Percentiles rank a stretch among this genome's conserved stretches.
phyloP scores from a whole-genome alignment of 2,329 filamentous ascomycete genomes.

The Diaporthe helianthi region DNA sequence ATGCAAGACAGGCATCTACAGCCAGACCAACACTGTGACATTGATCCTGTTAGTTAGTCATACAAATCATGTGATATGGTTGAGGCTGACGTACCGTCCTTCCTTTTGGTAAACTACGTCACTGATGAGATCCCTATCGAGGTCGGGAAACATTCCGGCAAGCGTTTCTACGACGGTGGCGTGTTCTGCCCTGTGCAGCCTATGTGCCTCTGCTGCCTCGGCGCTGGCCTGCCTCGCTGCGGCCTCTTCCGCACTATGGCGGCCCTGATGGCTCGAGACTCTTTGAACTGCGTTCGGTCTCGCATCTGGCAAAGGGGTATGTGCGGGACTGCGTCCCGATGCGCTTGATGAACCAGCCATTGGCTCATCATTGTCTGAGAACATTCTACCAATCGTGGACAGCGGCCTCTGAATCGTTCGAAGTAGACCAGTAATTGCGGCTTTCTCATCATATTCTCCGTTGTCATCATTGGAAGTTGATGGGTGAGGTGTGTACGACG shows the following conservation, averaged over 20 bases:
- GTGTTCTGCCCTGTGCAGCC: slow-evolving; percentile 85
- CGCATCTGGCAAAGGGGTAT: slow-evolving; percentile 41
- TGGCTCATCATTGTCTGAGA: slow-evolving; percentile 69
- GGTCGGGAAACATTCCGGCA: slow-evolving; percentile 93
- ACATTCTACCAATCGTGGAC: slow-evolving; percentile 92
- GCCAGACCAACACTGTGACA: slow-evolving; percentile 74
- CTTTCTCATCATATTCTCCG: slow-evolving; percentile 70
- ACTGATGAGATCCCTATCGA: slow-evolving; percentile 93
- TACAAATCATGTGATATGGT: slow-evolving; percentile 2
- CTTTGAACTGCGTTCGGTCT: slow-evolving; percentile 38
- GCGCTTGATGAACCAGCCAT: slow-evolving; percentile 40
- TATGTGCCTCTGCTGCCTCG: slow-evolving; percentile 85
- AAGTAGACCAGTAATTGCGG: slow-evolving; percentile 83
- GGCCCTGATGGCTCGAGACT: slow-evolving; percentile 46
- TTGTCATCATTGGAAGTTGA: slow-evolving; percentile 63
- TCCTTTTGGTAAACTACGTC: slow-evolving; percentile 97
- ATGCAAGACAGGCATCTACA: slow-evolving; percentile 84
- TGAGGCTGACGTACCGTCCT: slow-evolving; percentile 75
- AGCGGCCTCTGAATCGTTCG: slow-evolving; percentile 91
- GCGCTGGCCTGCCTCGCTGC: slow-evolving; percentile 90
- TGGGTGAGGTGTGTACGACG: slow-evolving; percentile 53
- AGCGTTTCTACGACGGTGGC: slow-evolving; percentile 91
- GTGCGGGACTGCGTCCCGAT: slow-evolving; percentile 48
- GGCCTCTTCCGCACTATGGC: slow-evolving; percentile 80
- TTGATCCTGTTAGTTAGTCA: slow-evolving; percentile 38